Evolutionary conservation across 2,329 filamentous ascomycete species (phyloP).

Genomic region (Bipolaris gigantea): DNA sequence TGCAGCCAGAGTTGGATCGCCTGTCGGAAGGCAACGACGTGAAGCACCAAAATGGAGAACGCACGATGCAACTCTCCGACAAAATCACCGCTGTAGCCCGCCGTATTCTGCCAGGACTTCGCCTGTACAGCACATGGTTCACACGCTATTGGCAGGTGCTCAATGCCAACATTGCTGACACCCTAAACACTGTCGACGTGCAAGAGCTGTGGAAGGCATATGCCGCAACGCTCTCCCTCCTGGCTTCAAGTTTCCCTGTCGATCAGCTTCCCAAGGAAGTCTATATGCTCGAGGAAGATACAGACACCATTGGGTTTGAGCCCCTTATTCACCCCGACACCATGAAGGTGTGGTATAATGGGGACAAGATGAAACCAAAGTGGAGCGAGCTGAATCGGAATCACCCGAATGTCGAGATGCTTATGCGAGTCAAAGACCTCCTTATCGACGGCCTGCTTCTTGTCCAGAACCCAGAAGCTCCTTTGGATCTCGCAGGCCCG

Average conservation of each 20-base stretch:
- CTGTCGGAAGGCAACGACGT: conserved; percentile 53
- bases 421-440: conserved; percentile 66
- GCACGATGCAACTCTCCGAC: conserved; percentile 46
- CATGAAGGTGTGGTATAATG: conserved; percentile 56
- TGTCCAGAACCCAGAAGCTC: conserved; percentile 55
- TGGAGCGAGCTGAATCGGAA: conserved; percentile 58
- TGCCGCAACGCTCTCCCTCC: conserved; percentile 61
- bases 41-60: conserved; percentile 44
- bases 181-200: conserved; percentile 59
- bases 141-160: conserved; percentile 58
- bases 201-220: conserved; percentile 68
- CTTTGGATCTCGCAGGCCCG: conserved; percentile 52
- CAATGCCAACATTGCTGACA: conserved; percentile 57
- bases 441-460: conserved; percentile 63
- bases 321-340: conserved; percentile 59
- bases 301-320: conserved; percentile 65
- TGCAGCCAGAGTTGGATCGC: conserved; percentile 70
- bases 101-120: conserved; percentile 64
- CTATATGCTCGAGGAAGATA: conserved; percentile 70
- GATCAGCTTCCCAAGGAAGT: conserved; percentile 57
- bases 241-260: conserved; percentile 62
- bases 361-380: conserved; percentile 54
- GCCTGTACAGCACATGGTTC: conserved; percentile 71
- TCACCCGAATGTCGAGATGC: conserved; percentile 65
- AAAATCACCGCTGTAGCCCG: conserved; percentile 62